Evolutionary conservation across 148 eudicot species (phyloP).

Genomic region (Rhododendron mucronatum): DNA sequence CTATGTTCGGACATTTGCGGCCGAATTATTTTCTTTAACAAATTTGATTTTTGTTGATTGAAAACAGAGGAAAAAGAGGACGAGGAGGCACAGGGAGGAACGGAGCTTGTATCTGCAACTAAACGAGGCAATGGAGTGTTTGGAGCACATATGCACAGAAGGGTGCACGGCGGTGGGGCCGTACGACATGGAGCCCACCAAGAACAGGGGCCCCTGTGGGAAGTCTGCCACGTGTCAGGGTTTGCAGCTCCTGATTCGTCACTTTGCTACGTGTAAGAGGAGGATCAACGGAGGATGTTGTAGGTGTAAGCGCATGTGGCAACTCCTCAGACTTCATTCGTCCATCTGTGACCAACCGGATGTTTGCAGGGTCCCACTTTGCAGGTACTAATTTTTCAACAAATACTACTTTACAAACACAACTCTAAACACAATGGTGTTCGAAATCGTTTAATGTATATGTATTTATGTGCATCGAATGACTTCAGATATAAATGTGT

Average conservation of each 20-base stretch:
- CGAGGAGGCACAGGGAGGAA: constrained; percentile 51
- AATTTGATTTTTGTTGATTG: background rate
- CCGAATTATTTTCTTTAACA: background rate
- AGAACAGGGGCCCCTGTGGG: constrained; percentile 60
- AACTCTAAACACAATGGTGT: background rate
- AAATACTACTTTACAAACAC: background rate
- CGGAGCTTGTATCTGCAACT: constrained; percentile 61
- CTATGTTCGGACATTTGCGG: background rate
- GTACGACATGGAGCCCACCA: constrained; percentile 48
- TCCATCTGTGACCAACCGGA: constrained; percentile 68
- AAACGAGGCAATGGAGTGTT: constrained; percentile 84
- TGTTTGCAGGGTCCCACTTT: constrained; percentile 76
- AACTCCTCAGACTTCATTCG: constrained; percentile 75
- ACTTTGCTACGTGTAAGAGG: constrained; percentile 69
- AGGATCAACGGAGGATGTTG: constrained; percentile 60
- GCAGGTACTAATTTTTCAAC: constrained; percentile 26
- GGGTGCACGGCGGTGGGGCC: constrained; percentile 92
- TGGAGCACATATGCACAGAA: constrained; percentile 82
- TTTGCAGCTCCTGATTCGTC: constrained; percentile 60
- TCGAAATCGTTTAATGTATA: background rate
- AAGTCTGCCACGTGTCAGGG: constrained; percentile 69
- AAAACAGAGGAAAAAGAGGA: constrained; percentile 69
- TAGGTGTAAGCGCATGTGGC: constrained; percentile 83
- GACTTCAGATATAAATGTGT: too few relatives aligned
- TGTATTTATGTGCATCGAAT: background rate